Evolutionary conservation across 1,284 basidiomycete genomes (phyloP), one percentile per base, ranked within the genome.

Genomic region (Trichosporon inkin): DNA sequence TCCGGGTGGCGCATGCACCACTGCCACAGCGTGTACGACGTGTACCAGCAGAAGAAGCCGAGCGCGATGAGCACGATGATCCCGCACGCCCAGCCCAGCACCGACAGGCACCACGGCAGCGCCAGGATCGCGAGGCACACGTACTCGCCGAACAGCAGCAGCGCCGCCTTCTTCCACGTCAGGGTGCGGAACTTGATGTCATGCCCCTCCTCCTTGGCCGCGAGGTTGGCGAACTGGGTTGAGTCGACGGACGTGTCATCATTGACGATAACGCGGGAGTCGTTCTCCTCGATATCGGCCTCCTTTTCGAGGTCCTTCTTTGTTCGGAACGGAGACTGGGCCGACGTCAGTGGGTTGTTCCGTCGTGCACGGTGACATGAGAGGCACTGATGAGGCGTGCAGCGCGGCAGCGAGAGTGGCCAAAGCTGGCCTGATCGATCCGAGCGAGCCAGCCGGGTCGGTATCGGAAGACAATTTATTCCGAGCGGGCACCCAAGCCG

Each of bases 1-100:
- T 84, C 81, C 0, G 85, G 85, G 62, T 87, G 81, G 61, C 78
- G 78, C 67, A 87, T 79, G 71, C 84, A 85, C 73, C 83, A 88
- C 57, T 76, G 68, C 74, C 73, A 76, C 10, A 73, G 62, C n/a
- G 68, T 52, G 56, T 76, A 76, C 11, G 66, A 69, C 1, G 74
- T 76, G 64, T 74, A 75, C 70, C 71, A 76, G 1, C 69, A 69
- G 11, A 72, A 37, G 2, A 83, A 80, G 5, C 83, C 83, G 61
- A 85, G 71, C 1, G 82, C 83, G 35, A 85, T 81, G 19, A 84
- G 81, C n/a, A 83, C 82, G 70, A 80, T 84, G 2, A 83, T 83
- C 6, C 73, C 75, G 44, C 62, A 62, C 10, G 69, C 70, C 74
- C 76, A 74, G 37, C 72, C 71, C n/a, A 74, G 60, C 10, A 75